These are phyloP conservation scores for Leptodermis oblonga DNA, from an alignment of 257 asterid species.

Conservation along the genomic window DNA sequence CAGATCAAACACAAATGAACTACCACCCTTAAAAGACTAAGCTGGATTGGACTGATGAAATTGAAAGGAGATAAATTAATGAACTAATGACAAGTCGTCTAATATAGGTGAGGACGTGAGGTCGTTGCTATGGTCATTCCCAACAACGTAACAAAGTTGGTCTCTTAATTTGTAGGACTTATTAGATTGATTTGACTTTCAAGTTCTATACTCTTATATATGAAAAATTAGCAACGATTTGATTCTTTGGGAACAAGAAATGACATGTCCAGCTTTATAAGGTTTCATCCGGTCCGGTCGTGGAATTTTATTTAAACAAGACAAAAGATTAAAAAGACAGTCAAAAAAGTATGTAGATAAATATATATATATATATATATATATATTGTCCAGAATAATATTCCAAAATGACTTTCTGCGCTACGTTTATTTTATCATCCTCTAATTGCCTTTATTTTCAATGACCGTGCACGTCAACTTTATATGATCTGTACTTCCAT, in stretches of 20 bases:
- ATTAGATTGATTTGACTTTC: slow-evolving; percentile 21
- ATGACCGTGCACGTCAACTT: too few species aligned
- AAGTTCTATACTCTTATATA: not conserved
- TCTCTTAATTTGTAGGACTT: slow-evolving; percentile 10
- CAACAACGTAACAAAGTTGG: slow-evolving; percentile 14
- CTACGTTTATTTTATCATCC: not conserved
- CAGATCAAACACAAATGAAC: too few species aligned
- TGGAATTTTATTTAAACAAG: not conserved
- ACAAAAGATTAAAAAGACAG: not conserved
- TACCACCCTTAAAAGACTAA: too few species aligned
- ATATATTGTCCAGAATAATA: not conserved
- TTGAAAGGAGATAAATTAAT: not conserved
- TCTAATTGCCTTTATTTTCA: not conserved
- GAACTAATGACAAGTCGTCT: not conserved
- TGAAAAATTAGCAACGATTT: slow-evolving; percentile 5
- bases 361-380: not conserved
- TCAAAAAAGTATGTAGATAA: slow-evolving; percentile 3
- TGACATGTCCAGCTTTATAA: slow-evolving; percentile 13
- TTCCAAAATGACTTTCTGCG: not conserved
- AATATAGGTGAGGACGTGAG: not conserved
- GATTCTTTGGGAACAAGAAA: slow-evolving; percentile 20
- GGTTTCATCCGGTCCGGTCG: slow-evolving; percentile 9
- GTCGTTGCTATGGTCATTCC: slow-evolving; percentile 9
- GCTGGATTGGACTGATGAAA: too few species aligned
- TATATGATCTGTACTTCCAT: too few species aligned